Percentiles rank a stretch among this genome's conserved stretches.
phyloP scores from a whole-genome alignment of 768 basidiomycete genomes.

The Cystobasidium tubakii region DNA sequence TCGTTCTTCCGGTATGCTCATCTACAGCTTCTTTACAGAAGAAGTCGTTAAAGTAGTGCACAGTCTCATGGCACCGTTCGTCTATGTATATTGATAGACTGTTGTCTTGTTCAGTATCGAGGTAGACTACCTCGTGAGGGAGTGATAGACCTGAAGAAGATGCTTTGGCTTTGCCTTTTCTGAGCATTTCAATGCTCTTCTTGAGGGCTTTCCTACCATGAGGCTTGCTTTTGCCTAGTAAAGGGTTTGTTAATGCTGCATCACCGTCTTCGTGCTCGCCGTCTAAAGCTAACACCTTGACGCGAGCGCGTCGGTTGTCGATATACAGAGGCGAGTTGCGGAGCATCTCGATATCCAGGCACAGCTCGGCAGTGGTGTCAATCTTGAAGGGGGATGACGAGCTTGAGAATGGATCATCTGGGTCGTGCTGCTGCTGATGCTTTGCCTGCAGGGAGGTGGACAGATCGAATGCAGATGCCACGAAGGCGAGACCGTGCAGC shows the following conservation, averaged over 20 bases:
- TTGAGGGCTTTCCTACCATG: conserved; percentile 33
- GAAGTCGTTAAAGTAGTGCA: conserved; percentile 17
- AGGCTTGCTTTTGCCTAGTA: neutral
- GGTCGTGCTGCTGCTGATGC: conserved; percentile 21
- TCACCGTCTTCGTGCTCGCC: neutral
- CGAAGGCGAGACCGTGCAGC: conserved; percentile 22
- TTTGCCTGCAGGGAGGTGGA: neutral
- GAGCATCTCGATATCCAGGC: conserved; percentile 35
- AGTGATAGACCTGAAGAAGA: neutral
- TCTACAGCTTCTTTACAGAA: conserved; percentile 23
- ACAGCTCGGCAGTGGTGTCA: conserved; percentile 25
- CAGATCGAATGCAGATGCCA: conserved; percentile 24
- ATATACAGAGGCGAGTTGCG: conserved; percentile 10
- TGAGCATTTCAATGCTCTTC: conserved; percentile 27
- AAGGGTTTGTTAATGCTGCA: neutral
- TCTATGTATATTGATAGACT: conserved; percentile 18
- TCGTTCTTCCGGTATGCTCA: conserved; percentile 6
- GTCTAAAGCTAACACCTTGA: neutral
- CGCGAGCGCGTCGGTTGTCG: conserved; percentile 9
- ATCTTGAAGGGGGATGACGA: conserved; percentile 2
- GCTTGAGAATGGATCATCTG: conserved; percentile 9
- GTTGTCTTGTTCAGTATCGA: conserved; percentile 14
- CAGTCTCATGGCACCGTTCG: conserved; percentile 8
- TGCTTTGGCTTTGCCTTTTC: conserved; percentile 27
- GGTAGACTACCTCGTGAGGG: conserved; percentile 7